A percentile compares a stretch with the other conserved stretches of the same genome.
phyloP scores from a whole-genome alignment of 2,329 filamentous ascomycete species.

The Xylaria sp. region DNA sequence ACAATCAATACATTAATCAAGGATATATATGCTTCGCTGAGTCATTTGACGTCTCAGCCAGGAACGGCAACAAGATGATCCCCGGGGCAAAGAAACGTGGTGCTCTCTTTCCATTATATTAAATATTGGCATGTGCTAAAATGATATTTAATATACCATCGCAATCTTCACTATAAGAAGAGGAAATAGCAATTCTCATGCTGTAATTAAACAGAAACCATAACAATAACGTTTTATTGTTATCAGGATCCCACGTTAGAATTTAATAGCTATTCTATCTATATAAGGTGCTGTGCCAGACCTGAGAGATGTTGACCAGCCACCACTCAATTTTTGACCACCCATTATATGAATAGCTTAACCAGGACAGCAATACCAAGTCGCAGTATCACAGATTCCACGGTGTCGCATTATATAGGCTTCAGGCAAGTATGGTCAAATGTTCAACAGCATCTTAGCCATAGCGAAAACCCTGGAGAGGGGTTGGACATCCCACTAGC shows the following conservation, averaged over 20 bases:
- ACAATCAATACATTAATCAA: neutral
- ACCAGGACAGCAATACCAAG: neutral
- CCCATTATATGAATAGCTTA: neutral
- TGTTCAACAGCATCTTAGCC: neutral
- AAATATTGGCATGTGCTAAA: slow-evolving; percentile 29
- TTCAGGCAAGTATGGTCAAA: neutral
- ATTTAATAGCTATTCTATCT: neutral
- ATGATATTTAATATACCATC: slow-evolving; percentile 22
- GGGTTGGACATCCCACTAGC: neutral
- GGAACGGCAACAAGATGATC: neutral
- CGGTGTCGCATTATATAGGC: neutral
- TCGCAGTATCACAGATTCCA: neutral
- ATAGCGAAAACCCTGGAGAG: neutral
- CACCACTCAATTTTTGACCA: neutral
- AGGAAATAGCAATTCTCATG: neutral
- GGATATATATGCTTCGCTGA: neutral
- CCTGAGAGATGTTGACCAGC: neutral
- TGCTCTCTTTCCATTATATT: neutral
- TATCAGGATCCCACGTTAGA: neutral
- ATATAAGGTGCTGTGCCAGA: neutral
- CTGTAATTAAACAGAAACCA: slow-evolving; percentile 16
- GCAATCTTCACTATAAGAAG: neutral
- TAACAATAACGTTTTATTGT: neutral
- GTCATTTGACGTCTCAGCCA: slow-evolving; percentile 2
- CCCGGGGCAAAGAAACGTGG: neutral